Evolutionary conservation across 768 basidiomycete species (phyloP).

Genomic region (Phlebiopsis flavidoalba): DNA sequence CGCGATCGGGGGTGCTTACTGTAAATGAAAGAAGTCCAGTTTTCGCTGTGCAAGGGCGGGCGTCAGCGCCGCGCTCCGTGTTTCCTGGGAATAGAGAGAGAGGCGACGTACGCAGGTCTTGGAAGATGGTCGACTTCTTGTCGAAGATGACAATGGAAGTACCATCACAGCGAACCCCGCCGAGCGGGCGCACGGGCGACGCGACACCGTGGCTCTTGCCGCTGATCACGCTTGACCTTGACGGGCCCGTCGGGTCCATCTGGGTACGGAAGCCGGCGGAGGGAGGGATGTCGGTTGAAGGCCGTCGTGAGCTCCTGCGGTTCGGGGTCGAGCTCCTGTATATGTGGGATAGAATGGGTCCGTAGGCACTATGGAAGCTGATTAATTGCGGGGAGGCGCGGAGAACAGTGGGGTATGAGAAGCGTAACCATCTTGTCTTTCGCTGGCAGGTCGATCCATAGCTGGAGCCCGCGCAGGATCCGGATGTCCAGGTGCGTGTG

Average conservation of each 20-base stretch:
- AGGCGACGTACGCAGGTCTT: slow-evolving; percentile 63
- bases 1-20: slow-evolving; percentile 38
- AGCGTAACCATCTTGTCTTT: slow-evolving; percentile 69
- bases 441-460: slow-evolving; percentile 83
- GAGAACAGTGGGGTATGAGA: no score
- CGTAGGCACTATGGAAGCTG: neutral
- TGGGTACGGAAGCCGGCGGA: no score
- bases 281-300: no score
- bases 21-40: slow-evolving; percentile 90
- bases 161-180: slow-evolving; percentile 90
- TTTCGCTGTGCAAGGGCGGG: slow-evolving; percentile 41
- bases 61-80: neutral
- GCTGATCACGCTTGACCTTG: slow-evolving; percentile 79
- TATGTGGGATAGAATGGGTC: slow-evolving; percentile 85
- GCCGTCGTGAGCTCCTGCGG: slow-evolving; percentile 70
- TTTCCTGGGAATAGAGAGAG: neutral
- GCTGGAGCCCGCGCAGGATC: slow-evolving; percentile 79
- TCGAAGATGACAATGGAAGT: slow-evolving; percentile 77
- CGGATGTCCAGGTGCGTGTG: slow-evolving; percentile 53
- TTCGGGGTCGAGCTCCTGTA: slow-evolving; percentile 69
- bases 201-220: slow-evolving; percentile 83
- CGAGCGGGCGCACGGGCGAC: slow-evolving; percentile 85
- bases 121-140: slow-evolving; percentile 60
- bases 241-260: slow-evolving; percentile 61
- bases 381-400: no score